Conservation (phyloP, 257 asterid genomes). For the Solanum clarkiae region DNA sequence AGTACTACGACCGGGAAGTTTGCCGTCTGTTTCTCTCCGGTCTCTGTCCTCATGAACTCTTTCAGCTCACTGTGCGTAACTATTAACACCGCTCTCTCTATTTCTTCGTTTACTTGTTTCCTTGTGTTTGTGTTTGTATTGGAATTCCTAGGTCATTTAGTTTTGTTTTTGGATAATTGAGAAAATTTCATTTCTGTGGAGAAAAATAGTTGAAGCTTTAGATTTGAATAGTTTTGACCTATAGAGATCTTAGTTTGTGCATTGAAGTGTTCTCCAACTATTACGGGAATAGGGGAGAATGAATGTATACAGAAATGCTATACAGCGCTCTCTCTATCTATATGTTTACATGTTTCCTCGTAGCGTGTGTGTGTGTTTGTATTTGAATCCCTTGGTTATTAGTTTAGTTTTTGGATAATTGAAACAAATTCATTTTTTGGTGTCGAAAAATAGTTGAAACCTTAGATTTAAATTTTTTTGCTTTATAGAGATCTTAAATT, state of each 20-base stretch:
- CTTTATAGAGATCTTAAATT: neutral
- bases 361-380: neutral
- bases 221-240: neutral
- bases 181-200: neutral
- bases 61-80: constrained; percentile 67
- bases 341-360: neutral
- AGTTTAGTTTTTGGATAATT: neutral
- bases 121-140: neutral
- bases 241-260: neutral
- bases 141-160: neutral
- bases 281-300: neutral
- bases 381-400: neutral
- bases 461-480: neutral
- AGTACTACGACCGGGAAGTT: constrained; percentile 86
- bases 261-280: neutral
- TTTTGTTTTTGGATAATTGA: neutral
- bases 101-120: neutral
- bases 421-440: neutral
- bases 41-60: constrained; percentile 89
- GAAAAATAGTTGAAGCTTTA: neutral
- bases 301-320: neutral
- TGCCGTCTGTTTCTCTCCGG: constrained; percentile 92
- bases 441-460: neutral
- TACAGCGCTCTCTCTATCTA: neutral
- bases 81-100: neutral